Base-by-base conservation (phyloP, 345 rosid genomes). In the Adansonia digitata region DNA sequence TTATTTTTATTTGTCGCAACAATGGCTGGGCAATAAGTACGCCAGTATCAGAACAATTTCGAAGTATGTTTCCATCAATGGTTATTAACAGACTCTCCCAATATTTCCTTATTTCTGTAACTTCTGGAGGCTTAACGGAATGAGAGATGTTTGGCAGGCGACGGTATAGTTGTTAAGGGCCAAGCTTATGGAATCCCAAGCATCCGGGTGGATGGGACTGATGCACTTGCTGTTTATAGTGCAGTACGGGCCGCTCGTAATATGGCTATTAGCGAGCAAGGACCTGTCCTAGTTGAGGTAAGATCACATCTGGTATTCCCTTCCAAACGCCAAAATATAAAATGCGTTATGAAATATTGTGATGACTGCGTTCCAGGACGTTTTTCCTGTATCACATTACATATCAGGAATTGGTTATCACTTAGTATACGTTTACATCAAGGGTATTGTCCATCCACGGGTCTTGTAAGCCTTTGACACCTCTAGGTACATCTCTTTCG, bases 21-120 rank as follows among this genome's bases (percentile, higher is more conserved):
- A 92, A 90, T 66, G 95, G 97, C 74, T 92, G 95, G 94, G 97
- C 97, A 18, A 92, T 92, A 69, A 92, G 97, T 64, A 92, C 97
- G 49, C 85, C 83, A 27, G 71, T 84, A 62, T 83, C 87, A 17
- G 94, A 92, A 76, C 97, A 92, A 68, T 92, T 89, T 69, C 81
- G 92, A 84, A 92, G 95, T 92, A 90, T 7, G 53, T 13, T 74
- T 26, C 12, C 37, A 14, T 73, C 40, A 52, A 26, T 43, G 20
- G 42, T 63, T 59, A 40, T 65, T 43, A 42, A 2, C 64, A 74
- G 14, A 31, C n/a, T n/a, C n/a, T 29, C 20, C 65, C 39, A 29
- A 60, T 60, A 13, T 29, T 29, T 60, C 12, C 65, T 29, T 1
- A 22, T 53, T 61, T 31, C n/a, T 56, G 34, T 26, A 46, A 11